phyloP scores from a whole-genome alignment of 139 green algal genomes.

The Picochlorum sp. region DNA sequence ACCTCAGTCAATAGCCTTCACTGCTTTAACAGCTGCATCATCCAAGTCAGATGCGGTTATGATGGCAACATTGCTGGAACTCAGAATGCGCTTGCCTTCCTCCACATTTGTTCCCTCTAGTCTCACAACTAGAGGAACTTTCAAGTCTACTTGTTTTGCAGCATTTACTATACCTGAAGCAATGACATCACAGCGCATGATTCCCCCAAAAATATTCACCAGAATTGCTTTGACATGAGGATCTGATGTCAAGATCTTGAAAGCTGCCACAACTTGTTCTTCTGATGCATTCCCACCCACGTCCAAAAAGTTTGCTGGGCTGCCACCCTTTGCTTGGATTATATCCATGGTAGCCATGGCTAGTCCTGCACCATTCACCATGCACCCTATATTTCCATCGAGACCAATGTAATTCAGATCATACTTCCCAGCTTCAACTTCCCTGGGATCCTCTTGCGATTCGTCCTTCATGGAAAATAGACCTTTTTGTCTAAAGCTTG shows the following conservation, averaged over 20 bases:
- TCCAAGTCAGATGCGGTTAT: slow-evolving; percentile 90
- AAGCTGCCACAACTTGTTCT: slow-evolving; percentile 86
- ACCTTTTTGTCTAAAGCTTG: slow-evolving; percentile 87
- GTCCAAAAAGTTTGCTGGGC: slow-evolving; percentile 97
- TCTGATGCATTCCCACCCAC: slow-evolving; percentile 90
- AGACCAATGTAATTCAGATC: slow-evolving; percentile 99
- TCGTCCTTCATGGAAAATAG: slow-evolving; percentile 83
- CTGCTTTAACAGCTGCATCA: slow-evolving; percentile 91
- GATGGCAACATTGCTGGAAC: slow-evolving; percentile 62
- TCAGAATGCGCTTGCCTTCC: slow-evolving; percentile 84
- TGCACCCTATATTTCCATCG: slow-evolving; percentile 89
- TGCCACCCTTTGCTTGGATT: slow-evolving; percentile 91
- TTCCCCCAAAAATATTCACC: slow-evolving; percentile 98
- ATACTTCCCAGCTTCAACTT: slow-evolving; percentile 77
- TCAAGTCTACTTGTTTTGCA: slow-evolving; percentile 80
- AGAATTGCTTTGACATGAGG: slow-evolving; percentile 94
- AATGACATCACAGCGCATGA: slow-evolving; percentile 99
- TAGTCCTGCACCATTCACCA: slow-evolving; percentile 96
- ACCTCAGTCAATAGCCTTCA: slow-evolving; percentile 34
- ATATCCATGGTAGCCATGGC: slow-evolving; percentile 99
- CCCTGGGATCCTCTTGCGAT: slow-evolving; percentile 18
- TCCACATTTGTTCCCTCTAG: slow-evolving; percentile 98
- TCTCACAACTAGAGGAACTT: slow-evolving; percentile 89
- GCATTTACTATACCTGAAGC: slow-evolving; percentile 92
- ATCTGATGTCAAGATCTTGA: slow-evolving; percentile 91